phyloP scores from a whole-genome alignment of 192 early-diverging fungal species.

The Geranomyces variabilis region DNA sequence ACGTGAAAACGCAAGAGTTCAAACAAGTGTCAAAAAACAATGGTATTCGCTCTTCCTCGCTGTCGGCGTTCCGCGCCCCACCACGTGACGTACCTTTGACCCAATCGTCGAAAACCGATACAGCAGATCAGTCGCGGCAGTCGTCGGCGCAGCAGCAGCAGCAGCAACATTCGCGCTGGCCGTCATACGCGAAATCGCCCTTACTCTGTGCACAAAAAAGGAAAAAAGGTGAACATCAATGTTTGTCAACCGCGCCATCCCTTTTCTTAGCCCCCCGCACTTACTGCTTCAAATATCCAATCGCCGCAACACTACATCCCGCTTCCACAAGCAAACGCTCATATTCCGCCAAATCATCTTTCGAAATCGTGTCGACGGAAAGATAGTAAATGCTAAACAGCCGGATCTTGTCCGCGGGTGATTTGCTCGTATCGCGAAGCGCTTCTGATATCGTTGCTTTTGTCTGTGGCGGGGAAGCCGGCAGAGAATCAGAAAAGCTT shows the following conservation, averaged over 20 bases:
- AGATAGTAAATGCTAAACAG: conserved; percentile 89
- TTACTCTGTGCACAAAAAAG: conserved; percentile 41
- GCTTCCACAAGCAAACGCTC: conserved; percentile 75
- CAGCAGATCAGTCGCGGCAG: conserved; percentile 47
- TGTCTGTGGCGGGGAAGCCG: conserved; percentile 48
- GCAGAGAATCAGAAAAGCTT: neutral
- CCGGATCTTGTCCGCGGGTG: conserved; percentile 85
- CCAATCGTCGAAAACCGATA: conserved; percentile 51
- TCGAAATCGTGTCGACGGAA: conserved; percentile 67
- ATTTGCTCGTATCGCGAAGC: conserved; percentile 80
- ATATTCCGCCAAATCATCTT: conserved; percentile 83
- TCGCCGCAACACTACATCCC: conserved; percentile 73
- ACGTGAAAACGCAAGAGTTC: conserved; percentile 7
- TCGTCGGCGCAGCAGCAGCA: conserved; percentile 9
- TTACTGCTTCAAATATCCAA: conserved; percentile 85
- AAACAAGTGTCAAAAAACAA: too few relatives aligned
- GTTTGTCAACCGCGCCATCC: neutral
- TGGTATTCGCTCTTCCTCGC: too few relatives aligned
- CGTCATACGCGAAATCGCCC: conserved; percentile 51
- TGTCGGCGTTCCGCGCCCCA: too few relatives aligned
- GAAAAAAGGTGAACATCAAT: conserved; percentile 6
- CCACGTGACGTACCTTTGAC: conserved; percentile 53
- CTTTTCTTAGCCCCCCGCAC: conserved; percentile 20
- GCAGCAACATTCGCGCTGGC: conserved; percentile 30
- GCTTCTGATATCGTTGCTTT: conserved; percentile 80